Conservation (phyloP, 1,139 yeast species). For the Wickerhamomyces sp. region DNA sequence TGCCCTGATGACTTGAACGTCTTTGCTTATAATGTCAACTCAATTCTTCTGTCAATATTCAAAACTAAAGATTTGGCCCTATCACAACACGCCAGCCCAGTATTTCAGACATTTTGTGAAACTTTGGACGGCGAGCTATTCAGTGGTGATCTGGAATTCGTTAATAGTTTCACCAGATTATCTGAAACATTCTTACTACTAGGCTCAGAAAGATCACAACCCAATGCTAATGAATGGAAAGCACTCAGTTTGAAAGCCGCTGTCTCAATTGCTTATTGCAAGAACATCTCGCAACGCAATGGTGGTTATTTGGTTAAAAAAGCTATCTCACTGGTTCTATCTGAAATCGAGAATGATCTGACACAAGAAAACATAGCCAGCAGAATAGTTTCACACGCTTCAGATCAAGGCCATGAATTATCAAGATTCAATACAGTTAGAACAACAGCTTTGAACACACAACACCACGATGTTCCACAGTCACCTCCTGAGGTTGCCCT, state of each 20-base stretch:
- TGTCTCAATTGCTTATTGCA: slow-evolving; percentile 18
- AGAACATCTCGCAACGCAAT: slow-evolving; percentile 11
- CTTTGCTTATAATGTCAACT: slow-evolving; percentile 50
- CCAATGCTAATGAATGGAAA: slow-evolving; percentile 20
- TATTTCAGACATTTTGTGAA: slow-evolving; percentile 57
- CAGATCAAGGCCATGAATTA: slow-evolving; percentile 18
- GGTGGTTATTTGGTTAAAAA: slow-evolving; percentile 12
- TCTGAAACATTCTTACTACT: slow-evolving; percentile 11
- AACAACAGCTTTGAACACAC: slow-evolving; percentile 3
- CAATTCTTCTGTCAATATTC: slow-evolving; percentile 38
- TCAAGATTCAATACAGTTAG: slow-evolving; percentile 19
- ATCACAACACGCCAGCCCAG: slow-evolving; percentile 44
- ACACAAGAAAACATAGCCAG: slow-evolving; percentile 14
- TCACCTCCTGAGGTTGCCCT: slow-evolving; percentile 19
- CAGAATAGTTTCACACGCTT: slow-evolving; percentile 14
- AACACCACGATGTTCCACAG: slow-evolving; percentile 2
- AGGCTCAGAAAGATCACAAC: slow-evolving; percentile 9
- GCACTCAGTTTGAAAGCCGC: slow-evolving; percentile 19
- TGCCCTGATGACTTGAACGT: slow-evolving; percentile 83
- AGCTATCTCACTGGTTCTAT: slow-evolving; percentile 16
- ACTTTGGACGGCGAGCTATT: slow-evolving; percentile 65
- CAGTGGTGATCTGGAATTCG: slow-evolving; percentile 64
- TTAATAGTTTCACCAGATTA: slow-evolving; percentile 27
- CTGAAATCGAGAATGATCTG: slow-evolving; percentile 14
- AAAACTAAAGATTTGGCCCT: slow-evolving; percentile 50